A percentile compares a stretch with the other conserved stretches of the same genome.
Evolutionary conservation across 1,284 basidiomycete genomes (phyloP).

Genomic region (Chondrostereum purpureum): DNA sequence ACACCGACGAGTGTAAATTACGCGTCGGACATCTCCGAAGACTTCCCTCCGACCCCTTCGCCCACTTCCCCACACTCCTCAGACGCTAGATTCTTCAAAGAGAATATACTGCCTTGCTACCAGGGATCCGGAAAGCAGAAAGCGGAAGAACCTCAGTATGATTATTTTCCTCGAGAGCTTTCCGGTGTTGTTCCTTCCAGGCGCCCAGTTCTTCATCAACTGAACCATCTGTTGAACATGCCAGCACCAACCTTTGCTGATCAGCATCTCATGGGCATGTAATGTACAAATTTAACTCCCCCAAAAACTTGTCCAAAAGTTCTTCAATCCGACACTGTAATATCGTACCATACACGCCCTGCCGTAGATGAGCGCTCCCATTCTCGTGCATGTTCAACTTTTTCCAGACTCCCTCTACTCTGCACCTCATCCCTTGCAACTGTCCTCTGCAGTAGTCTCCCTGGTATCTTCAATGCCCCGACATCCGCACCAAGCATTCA

Average conservation of each 20-base stretch:
- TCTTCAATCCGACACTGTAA: conserved; percentile 68
- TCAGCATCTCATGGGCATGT: not conserved
- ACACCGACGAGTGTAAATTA: conserved; percentile 71
- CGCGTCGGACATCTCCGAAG: conserved; percentile 69
- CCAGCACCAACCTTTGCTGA: conserved; percentile 20
- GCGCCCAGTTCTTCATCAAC: conserved; percentile 65
- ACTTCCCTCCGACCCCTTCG: conserved; percentile 72
- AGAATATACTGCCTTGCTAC: conserved; percentile 63
- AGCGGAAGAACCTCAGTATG: conserved; percentile 55
- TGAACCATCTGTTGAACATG: too few relatives aligned
- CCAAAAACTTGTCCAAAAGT: conserved; percentile 31
- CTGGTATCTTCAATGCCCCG: too few relatives aligned
- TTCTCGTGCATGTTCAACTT: too few relatives aligned
- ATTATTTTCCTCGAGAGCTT: conserved; percentile 67
- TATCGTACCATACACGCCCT: conserved; percentile 55
- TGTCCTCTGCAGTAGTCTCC: too few relatives aligned
- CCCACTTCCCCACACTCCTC: conserved; percentile 50
- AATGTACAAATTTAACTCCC: conserved; percentile 10
- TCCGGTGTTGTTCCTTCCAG: conserved; percentile 72
- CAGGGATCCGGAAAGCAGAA: conserved; percentile 67
- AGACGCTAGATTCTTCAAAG: conserved; percentile 40
- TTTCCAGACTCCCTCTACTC: too few relatives aligned
- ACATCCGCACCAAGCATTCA: too few relatives aligned
- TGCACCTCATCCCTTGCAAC: too few relatives aligned
- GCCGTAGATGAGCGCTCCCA: too few relatives aligned